Conservation (phyloP, 2,329 filamentous ascomycete genomes). For the Capronia epimyces region DNA sequence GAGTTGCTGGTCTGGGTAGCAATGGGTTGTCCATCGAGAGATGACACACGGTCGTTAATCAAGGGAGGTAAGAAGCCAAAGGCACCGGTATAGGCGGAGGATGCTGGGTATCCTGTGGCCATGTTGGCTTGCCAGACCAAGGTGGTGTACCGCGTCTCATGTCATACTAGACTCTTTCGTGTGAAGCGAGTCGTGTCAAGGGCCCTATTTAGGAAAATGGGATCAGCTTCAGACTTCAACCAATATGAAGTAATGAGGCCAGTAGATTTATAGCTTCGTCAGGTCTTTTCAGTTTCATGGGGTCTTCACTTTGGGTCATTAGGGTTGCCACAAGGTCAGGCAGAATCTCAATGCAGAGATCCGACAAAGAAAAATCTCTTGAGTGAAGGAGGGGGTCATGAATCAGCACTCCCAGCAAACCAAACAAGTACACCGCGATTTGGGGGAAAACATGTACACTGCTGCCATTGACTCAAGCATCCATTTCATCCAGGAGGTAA, state of each 20-base stretch:
- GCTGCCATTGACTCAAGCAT: slow-evolving; percentile 25
- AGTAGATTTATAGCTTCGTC: slow-evolving; percentile 4
- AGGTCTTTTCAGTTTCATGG: slow-evolving; percentile 26
- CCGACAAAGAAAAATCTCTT: background rate
- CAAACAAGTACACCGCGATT: slow-evolving; percentile 1
- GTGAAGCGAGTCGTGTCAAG: background rate
- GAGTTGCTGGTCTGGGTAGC: background rate
- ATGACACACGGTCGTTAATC: background rate
- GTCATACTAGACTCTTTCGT: background rate
- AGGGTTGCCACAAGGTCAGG: slow-evolving; percentile 7
- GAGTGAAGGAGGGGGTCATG: background rate
- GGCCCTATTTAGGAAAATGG: background rate
- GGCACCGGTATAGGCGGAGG: background rate
- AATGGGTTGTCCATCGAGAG: background rate
- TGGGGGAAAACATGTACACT: slow-evolving; percentile 16
- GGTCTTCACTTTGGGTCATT: slow-evolving; percentile 23
- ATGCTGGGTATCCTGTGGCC: background rate
- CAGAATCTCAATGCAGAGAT: slow-evolving; percentile 1
- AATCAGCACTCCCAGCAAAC: slow-evolving; percentile 10
- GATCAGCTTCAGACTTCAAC: background rate
- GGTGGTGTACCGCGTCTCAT: background rate
- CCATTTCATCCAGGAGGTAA: slow-evolving; percentile 10
- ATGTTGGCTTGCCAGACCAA: background rate
- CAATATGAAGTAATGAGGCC: background rate
- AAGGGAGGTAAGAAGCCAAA: background rate